Base-by-base conservation (phyloP, 2,329 filamentous ascomycete genomes). In the Claviceps sp. region DNA sequence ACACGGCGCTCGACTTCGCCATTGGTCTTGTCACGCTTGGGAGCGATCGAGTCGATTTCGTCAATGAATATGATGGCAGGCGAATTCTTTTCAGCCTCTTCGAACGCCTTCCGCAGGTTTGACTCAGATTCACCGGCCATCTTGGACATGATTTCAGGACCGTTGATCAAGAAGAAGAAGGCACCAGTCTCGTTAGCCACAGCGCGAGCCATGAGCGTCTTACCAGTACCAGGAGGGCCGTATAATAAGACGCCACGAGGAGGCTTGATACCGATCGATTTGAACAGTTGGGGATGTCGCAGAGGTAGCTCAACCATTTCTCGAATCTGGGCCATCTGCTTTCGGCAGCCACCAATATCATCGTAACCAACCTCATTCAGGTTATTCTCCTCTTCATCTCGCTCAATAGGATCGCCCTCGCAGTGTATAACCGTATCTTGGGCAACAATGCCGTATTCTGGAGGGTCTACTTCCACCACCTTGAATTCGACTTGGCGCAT, bases 401-500 rank as follows among this genome's bases (percentile, higher is more conserved):
- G 90, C 75, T 97, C 89, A 63, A 98, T 96, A 17, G 70, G 69
- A 54, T 69, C 60, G 38, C 93, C 93, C 72, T 98, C 93, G 73
- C 93, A 97, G 76, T 98, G 93, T 62, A 98, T 97, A 61, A 98
- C 87, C 17, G 93, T 98, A 66, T 98, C 93, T 72, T 98, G 93
- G 55, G 93, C 93, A 54, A 98, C 93, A 58, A 98, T 98, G 62
- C 94, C 94, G 65, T 94, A 97, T 77, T 98, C 93, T 60, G 93
- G 93, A 47, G 93, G 90, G 64, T 98, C 93, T 48, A 98, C 90
- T 74, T 98, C 93, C 47, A 98, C 91, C 43, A 98, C 91, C 79
- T 98, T 98, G 78, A 98, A 98, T 68, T 98, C 93, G 39, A 98
- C 93, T 72, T 96, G 91, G 70, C 93, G 84, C 93, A 98, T 98